Percentiles rank a stretch among this genome's conserved stretches.
phyloP scores from a whole-genome alignment of 768 basidiomycete genomes.

The Collybia sp. region DNA sequence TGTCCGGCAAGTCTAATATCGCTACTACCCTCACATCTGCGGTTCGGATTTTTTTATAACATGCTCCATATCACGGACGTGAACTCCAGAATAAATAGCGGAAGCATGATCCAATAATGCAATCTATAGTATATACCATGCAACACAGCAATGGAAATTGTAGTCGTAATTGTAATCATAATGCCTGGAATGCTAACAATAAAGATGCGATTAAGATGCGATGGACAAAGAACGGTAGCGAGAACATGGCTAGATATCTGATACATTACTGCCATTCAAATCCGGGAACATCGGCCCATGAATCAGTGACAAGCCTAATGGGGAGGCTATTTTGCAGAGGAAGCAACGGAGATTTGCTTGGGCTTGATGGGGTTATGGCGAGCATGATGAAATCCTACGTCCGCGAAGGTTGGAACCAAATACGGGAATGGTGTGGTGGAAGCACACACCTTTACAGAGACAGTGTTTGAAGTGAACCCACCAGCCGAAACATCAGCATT shows the following conservation, averaged over 20 bases:
- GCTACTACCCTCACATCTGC: no score
- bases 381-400: conserved; percentile 56
- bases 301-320: conserved; percentile 56
- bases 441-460: conserved; percentile 1
- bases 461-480: background rate
- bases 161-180: no score
- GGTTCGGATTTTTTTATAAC: no score
- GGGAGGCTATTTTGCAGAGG: conserved; percentile 41
- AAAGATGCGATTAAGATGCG: background rate
- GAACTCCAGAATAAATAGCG: no score
- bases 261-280: conserved; percentile 6
- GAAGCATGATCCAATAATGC: no score
- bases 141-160: no score
- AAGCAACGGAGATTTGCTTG: conserved; percentile 28
- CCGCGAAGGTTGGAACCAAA: no score
- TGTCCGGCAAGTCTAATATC: no score
- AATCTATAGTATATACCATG: no score
- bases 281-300: conserved; percentile 27
- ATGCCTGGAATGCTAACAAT: no score
- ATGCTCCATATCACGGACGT: no score
- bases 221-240: background rate
- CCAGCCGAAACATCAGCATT: background rate
- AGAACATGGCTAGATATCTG: background rate
- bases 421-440: no score
- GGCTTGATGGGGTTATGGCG: conserved; percentile 32